Evolutionary conservation across 805 yeast genomes (phyloP).

Genomic region (Yamadazyma scolyti): DNA sequence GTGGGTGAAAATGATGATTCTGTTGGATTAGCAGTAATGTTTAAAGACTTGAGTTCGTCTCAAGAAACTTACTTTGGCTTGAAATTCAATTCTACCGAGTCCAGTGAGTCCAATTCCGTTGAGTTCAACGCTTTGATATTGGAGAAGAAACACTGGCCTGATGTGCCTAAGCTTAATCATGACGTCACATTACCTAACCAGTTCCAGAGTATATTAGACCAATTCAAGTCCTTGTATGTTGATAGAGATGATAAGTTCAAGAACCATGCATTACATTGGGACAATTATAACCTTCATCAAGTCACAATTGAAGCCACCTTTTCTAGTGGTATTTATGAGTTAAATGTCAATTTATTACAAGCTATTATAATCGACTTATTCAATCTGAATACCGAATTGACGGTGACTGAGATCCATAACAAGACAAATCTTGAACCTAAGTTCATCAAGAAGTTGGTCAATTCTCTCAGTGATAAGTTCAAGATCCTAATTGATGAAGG

Average conservation of each 20-base stretch:
- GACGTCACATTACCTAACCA: slow-evolving; percentile 22
- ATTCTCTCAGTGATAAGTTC: slow-evolving; percentile 29
- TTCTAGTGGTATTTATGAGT: slow-evolving; percentile 25
- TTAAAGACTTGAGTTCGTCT: slow-evolving; percentile 27
- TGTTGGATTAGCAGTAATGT: slow-evolving; percentile 26
- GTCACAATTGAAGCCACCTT: slow-evolving; percentile 30
- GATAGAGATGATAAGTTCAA: slow-evolving; percentile 16
- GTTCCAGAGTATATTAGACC: slow-evolving; percentile 15
- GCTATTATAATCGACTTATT: slow-evolving; percentile 39
- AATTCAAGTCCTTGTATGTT: slow-evolving; percentile 19
- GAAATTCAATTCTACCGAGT: not conserved
- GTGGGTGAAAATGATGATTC: slow-evolving; percentile 29
- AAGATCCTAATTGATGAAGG: slow-evolving; percentile 18
- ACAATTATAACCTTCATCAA: slow-evolving; percentile 38
- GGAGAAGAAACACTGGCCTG: slow-evolving; percentile 39
- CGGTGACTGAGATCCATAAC: slow-evolving; percentile 17
- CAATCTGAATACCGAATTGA: slow-evolving; percentile 21
- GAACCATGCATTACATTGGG: slow-evolving; percentile 38
- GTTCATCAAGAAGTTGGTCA: slow-evolving; percentile 26
- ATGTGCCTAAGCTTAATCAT: slow-evolving; percentile 22
- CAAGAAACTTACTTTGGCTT: slow-evolving; percentile 12
- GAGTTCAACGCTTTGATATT: slow-evolving; percentile 31
- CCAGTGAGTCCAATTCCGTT: slow-evolving; percentile 6
- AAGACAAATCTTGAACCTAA: slow-evolving; percentile 29
- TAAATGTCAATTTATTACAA: slow-evolving; percentile 40